A percentile compares a stretch with the other conserved stretches of the same genome.
phyloP scores from a whole-genome alignment of 495 filamentous ascomycete genomes.

The Xylaria sp. region DNA sequence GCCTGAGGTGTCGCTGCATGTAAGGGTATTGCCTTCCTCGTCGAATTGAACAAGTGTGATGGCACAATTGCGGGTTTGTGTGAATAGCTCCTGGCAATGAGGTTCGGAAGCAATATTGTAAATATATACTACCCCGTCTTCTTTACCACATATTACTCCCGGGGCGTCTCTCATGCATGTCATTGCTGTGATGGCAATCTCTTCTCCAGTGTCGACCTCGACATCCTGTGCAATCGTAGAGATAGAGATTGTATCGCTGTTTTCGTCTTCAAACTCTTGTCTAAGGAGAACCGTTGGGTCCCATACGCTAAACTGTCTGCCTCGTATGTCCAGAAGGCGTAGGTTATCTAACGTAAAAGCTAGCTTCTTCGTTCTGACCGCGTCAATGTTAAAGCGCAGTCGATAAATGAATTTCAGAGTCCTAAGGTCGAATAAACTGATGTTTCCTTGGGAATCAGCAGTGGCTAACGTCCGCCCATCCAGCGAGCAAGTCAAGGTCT shows the following conservation, averaged over 20 bases:
- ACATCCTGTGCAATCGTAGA: conserved; percentile 15
- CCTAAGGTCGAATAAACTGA: conserved; percentile 4
- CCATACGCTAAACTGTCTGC: conserved; percentile 8
- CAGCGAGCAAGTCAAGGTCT: conserved; percentile 1
- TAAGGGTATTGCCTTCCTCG: background rate
- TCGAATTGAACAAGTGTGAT: conserved; percentile 8
- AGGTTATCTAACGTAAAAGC: conserved; percentile 5
- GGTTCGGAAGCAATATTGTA: background rate
- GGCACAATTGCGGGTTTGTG: background rate
- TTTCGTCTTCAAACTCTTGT: conserved; percentile 33
- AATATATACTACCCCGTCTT: background rate
- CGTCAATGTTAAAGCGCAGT: background rate
- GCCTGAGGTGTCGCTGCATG: background rate
- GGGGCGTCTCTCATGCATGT: background rate
- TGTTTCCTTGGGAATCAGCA: conserved; percentile 7
- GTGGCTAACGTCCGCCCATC: conserved; percentile 17
- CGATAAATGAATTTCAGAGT: conserved; percentile 10
- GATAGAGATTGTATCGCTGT: conserved; percentile 33
- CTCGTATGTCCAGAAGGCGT: conserved; percentile 10
- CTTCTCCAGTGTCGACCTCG: background rate
- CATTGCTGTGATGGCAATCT: background rate
- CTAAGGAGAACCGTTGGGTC: conserved; percentile 29
- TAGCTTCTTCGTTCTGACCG: background rate
- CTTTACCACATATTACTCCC: background rate
- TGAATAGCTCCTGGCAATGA: conserved; percentile 10